A percentile compares a stretch with the other conserved stretches of the same genome.
These are phyloP conservation scores for Boletus speciosus DNA, from an alignment of 768 basidiomycete species.

Conservation along the genomic window DNA sequence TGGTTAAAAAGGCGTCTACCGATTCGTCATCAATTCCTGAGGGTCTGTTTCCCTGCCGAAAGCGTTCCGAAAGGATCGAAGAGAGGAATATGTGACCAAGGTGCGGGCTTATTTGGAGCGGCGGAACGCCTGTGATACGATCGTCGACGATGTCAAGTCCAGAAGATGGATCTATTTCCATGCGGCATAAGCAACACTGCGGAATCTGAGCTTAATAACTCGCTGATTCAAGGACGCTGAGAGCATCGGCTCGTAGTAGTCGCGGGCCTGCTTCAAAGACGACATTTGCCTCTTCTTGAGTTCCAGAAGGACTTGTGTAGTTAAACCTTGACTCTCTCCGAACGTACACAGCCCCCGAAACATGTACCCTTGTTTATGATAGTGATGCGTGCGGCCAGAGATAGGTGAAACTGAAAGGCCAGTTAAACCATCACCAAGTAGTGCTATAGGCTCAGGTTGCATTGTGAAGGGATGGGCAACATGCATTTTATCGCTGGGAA, in stretches of 20 bases:
- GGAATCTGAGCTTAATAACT: not conserved
- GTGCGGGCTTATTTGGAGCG: not conserved
- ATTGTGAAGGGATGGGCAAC: not conserved
- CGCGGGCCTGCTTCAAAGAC: not conserved
- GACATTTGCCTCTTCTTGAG: not conserved
- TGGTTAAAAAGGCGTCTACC: not conserved
- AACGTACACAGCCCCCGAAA: not conserved
- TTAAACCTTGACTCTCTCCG: not conserved
- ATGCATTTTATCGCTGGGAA: no score
- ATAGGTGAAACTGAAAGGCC: not conserved
- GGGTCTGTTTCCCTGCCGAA: not conserved
- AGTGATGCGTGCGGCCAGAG: not conserved
- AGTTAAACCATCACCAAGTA: not conserved
- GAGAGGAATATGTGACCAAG: not conserved
- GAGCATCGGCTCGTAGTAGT: not conserved
- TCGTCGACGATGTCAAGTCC: not conserved
- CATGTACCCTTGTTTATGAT: not conserved
- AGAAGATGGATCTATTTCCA: not conserved
- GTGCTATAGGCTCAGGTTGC: not conserved
- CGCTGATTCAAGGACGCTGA: not conserved
- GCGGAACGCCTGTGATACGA: no score
- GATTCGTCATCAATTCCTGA: not conserved
- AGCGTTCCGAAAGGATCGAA: not conserved
- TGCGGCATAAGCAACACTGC: not conserved
- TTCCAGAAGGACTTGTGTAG: not conserved